A percentile compares a stretch with the other conserved stretches of the same genome.
Conservation (phyloP, 2,329 filamentous ascomycete species). For the Apiospora aurea region DNA sequence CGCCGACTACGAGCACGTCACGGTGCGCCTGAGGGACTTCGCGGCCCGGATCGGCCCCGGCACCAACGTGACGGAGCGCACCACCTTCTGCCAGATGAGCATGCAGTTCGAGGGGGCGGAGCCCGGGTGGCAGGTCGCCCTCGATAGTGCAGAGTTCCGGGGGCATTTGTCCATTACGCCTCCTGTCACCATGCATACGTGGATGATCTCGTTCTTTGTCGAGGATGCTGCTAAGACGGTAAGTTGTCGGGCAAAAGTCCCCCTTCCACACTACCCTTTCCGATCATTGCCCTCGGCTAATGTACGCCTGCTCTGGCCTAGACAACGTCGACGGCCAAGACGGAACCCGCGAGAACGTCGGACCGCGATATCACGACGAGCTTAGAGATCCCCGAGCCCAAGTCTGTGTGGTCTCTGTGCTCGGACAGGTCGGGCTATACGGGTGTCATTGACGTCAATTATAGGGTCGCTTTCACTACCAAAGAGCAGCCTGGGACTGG, state of each 20-base stretch:
- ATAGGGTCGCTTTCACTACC: not conserved
- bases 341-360: not conserved
- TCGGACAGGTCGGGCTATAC: constrained; percentile 9
- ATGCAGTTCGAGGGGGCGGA: constrained; percentile 7
- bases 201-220: constrained; percentile 4
- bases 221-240: not conserved
- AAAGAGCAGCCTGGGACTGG: not conserved
- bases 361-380: not conserved
- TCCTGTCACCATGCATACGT: not conserved
- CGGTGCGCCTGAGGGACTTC: not conserved
- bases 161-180: not conserved
- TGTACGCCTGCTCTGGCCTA: not conserved
- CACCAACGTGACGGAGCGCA: constrained; percentile 11
- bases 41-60: constrained; percentile 5
- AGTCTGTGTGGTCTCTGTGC: constrained; percentile 8
- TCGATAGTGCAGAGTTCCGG: not conserved
- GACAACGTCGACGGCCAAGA: not conserved
- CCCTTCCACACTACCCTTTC: too few relatives aligned
- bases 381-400: not conserved
- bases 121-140: not conserved
- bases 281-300: not conserved
- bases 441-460: not conserved
- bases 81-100: constrained; percentile 10
- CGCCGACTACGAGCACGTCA: not conserved
- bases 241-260: too few relatives aligned